These are phyloP conservation scores for Pseudozyma thailandica DNA, from an alignment of 1,284 basidiomycete genomes.

Conservation along the genomic window DNA sequence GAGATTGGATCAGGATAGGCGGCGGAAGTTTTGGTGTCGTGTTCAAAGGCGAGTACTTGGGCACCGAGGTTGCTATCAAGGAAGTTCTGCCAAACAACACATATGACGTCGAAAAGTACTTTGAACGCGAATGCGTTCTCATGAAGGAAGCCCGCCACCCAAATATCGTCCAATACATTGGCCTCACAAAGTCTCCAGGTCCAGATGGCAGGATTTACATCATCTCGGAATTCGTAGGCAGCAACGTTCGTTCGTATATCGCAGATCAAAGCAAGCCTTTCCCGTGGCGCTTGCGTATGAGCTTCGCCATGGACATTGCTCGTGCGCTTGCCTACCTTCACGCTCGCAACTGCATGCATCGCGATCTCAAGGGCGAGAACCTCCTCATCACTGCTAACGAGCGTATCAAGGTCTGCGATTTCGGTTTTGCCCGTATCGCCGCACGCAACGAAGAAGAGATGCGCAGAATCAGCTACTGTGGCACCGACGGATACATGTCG, in stretches of 20 bases:
- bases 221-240: conserved; percentile 64
- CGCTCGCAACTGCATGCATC: conserved; percentile 78
- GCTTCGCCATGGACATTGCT: conserved; percentile 92
- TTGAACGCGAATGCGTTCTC: conserved; percentile 94
- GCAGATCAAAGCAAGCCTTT: conserved; percentile 61
- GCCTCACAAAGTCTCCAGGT: conserved; percentile 85
- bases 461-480: conserved; percentile 92
- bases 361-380: conserved; percentile 95
- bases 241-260: conserved; percentile 59
- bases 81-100: conserved; percentile 88
- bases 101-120: conserved; percentile 94
- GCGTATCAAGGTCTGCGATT: conserved; percentile 94
- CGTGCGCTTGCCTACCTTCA: conserved; percentile 96
- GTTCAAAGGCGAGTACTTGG: conserved; percentile 82
- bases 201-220: conserved; percentile 76
- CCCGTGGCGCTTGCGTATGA: conserved; percentile 75
- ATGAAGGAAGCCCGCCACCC: conserved; percentile 93
- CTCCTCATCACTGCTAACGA: conserved; percentile 92
- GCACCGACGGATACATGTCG: conserved; percentile 78
- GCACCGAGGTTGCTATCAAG: conserved; percentile 95
- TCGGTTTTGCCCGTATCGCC: conserved; percentile 90
- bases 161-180: conserved; percentile 93
- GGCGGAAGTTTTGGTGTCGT: conserved; percentile 64
- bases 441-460: conserved; percentile 89
- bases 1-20: conserved; percentile 60